Percentiles rank a stretch among this genome's conserved stretches.
These are phyloP conservation scores for Amanita molliuscula DNA, from an alignment of 768 basidiomycete genomes.

Conservation along the genomic window DNA sequence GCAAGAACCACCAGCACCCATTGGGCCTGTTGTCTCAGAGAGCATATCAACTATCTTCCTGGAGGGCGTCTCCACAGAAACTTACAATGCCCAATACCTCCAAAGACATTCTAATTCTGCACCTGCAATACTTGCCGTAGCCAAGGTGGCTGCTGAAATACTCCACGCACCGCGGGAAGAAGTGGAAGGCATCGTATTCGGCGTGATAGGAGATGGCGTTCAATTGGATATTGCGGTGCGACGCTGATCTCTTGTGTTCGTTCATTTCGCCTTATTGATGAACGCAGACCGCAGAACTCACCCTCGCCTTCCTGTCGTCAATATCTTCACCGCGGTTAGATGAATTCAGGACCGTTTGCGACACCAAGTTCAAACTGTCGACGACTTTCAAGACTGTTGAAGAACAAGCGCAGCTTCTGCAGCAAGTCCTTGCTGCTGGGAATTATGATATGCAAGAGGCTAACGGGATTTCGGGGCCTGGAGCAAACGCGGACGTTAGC, in stretches of 20 bases:
- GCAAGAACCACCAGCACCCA: constrained; percentile 31
- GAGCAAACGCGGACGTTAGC: background rate
- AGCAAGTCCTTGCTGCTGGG: constrained; percentile 6
- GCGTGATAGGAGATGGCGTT: constrained; percentile 31
- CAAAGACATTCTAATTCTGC: constrained; percentile 47
- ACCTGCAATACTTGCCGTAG: constrained; percentile 49
- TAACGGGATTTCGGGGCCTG: background rate
- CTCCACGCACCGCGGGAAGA: constrained; percentile 44
- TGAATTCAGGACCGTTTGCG: constrained; percentile 51
- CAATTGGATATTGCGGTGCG: constrained; percentile 39
- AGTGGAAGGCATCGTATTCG: constrained; percentile 49
- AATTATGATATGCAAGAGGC: background rate
- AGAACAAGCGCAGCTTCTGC: constrained; percentile 35
- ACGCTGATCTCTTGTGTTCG: background rate
- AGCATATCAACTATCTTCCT: constrained; percentile 44
- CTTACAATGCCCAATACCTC: constrained; percentile 67
- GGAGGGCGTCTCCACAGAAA: constrained; percentile 44
- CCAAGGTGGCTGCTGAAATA: constrained; percentile 35
- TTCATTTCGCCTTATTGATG: background rate
- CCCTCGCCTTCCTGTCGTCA: constrained; percentile 36
- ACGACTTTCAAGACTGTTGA: constrained; percentile 52
- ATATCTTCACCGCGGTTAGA: constrained; percentile 43
- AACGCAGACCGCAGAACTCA: constrained; percentile 39
- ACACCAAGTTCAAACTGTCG: constrained; percentile 45
- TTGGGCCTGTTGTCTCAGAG: constrained; percentile 40